Evolutionary conservation across 768 basidiomycete genomes (phyloP).

Genomic region (Fibroporia radiculosa): DNA sequence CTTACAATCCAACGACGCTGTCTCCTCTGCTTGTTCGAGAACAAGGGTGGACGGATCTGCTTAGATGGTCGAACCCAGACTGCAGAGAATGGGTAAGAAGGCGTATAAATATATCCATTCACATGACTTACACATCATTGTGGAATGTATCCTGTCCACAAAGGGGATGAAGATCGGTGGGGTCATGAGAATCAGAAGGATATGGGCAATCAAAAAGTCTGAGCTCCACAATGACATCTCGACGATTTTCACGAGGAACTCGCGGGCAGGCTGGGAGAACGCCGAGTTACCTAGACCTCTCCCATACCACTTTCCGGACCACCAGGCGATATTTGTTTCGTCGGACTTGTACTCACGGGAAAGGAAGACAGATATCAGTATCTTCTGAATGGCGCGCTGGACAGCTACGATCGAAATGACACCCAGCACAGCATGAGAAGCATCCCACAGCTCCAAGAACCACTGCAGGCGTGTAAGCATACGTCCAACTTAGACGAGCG

Average conservation of each 20-base stretch:
- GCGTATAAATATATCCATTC: background rate
- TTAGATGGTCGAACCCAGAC: constrained; percentile 96
- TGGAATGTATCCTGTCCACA: constrained; percentile 84
- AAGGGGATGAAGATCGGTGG: constrained; percentile 82
- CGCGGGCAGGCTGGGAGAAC: constrained; percentile 92
- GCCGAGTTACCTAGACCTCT: constrained; percentile 86
- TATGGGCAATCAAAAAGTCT: constrained; percentile 82
- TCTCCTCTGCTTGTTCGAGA: constrained; percentile 89
- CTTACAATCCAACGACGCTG: constrained; percentile 86
- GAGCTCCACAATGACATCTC: constrained; percentile 97
- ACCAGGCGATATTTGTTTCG: constrained; percentile 97
- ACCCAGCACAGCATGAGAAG: constrained; percentile 93
- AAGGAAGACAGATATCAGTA: constrained; percentile 88
- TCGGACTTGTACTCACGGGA: constrained; percentile 98
- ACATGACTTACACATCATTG: constrained; percentile 71
- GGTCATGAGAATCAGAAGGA: constrained; percentile 83
- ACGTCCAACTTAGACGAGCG: constrained; percentile 3
- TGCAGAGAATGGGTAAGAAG: constrained; percentile 23
- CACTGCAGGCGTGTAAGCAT: constrained; percentile 43
- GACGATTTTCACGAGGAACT: constrained; percentile 97
- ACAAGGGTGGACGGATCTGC: constrained; percentile 88
- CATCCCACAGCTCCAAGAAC: constrained; percentile 95
- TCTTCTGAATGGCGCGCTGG: constrained; percentile 89
- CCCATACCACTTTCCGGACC: constrained; percentile 98
- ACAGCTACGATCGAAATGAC: constrained; percentile 84